These are phyloP conservation scores for Lodderomyces margitis DNA, from an alignment of 1,139 yeast genomes.

Conservation along the genomic window DNA sequence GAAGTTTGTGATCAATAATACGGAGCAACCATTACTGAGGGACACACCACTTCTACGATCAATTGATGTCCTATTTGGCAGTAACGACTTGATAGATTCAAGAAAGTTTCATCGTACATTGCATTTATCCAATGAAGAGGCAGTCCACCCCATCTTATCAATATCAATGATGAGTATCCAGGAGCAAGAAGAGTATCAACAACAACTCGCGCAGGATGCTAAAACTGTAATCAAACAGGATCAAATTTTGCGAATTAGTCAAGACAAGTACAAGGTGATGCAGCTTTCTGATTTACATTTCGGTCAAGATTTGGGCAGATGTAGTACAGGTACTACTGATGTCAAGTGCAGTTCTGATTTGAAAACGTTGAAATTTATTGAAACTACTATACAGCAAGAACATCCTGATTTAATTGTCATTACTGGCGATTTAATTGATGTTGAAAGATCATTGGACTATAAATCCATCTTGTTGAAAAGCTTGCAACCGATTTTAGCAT, in stretches of 20 bases:
- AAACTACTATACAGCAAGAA: slow-evolving; percentile 27
- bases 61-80: slow-evolving; percentile 28
- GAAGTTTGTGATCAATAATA: slow-evolving; percentile 9
- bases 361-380: slow-evolving; percentile 30
- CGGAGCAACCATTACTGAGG: slow-evolving; percentile 8
- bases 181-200: slow-evolving; percentile 1
- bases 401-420: slow-evolving; percentile 37
- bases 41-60: slow-evolving; percentile 20
- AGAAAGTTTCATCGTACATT: slow-evolving; percentile 15
- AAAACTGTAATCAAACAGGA: not conserved
- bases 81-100: slow-evolving; percentile 21
- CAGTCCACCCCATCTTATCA: slow-evolving; percentile 15
- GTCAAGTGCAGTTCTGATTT: slow-evolving; percentile 26
- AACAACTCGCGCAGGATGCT: not conserved
- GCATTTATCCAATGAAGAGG: slow-evolving; percentile 11
- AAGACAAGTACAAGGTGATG: slow-evolving; percentile 27
- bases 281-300: slow-evolving; percentile 45
- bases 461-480: slow-evolving; percentile 37
- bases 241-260: slow-evolving; percentile 4
- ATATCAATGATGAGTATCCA: slow-evolving; percentile 10
- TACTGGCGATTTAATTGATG: slow-evolving; percentile 42
- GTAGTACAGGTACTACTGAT: slow-evolving; percentile 15
- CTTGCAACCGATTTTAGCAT: slow-evolving; percentile 32
- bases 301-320: slow-evolving; percentile 30
- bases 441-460: slow-evolving; percentile 21